These are phyloP conservation scores for Xylaria curta DNA, from an alignment of 495 filamentous ascomycete genomes.

Conservation along the genomic window DNA sequence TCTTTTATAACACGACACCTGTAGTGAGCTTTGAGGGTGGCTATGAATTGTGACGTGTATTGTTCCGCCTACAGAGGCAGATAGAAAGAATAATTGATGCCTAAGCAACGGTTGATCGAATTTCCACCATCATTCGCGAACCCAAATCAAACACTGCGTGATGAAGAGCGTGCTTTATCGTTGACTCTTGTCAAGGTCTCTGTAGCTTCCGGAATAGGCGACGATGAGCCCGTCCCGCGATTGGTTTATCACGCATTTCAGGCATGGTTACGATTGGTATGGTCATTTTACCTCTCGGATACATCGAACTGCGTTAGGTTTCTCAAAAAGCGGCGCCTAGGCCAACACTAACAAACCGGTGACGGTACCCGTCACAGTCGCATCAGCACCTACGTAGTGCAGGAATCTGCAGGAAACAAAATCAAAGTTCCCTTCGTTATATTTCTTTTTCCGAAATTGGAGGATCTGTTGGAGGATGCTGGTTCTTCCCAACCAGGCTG, in stretches of 20 bases:
- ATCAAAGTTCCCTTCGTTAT: not conserved
- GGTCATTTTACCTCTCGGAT: not conserved
- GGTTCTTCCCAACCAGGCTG: not conserved
- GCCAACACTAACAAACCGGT: not conserved
- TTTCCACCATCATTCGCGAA: not conserved
- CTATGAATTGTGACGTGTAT: not conserved
- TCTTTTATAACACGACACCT: not conserved
- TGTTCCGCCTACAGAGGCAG: not conserved
- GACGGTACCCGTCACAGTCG: not conserved
- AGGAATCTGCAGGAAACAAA: not conserved
- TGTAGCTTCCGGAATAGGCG: not conserved
- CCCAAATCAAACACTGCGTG: not conserved
- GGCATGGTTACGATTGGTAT: not conserved
- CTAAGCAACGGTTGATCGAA: not conserved
- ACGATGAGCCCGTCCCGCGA: not conserved
- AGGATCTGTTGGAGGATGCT: not conserved
- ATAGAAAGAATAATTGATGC: not conserved
- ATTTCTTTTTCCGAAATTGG: not conserved
- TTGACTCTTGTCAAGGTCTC: not conserved
- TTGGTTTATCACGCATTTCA: not conserved
- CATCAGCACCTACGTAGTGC: not conserved
- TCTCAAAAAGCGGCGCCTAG: not conserved
- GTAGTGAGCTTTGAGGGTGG: not conserved
- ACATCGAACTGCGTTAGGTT: not conserved
- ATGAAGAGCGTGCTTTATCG: not conserved